phyloP scores from a whole-genome alignment of 208 protist genomes.

The Trypanosoma vivax region DNA sequence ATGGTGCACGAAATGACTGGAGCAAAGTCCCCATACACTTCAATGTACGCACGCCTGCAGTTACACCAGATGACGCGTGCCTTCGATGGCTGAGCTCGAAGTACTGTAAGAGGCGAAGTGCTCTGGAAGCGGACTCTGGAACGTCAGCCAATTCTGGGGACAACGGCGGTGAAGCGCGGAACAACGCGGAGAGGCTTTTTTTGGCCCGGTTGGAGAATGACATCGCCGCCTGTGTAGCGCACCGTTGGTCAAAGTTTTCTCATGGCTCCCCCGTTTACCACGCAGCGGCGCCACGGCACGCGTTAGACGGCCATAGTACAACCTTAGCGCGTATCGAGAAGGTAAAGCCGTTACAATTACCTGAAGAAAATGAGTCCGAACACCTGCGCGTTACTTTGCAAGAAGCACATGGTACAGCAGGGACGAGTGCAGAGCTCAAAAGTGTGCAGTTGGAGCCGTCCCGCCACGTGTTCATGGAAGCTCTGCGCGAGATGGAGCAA shows the following conservation, averaged over 20 bases:
- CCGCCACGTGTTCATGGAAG: conserved; percentile 9
- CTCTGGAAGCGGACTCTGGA: background rate
- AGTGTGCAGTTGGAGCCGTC: conserved; percentile 6
- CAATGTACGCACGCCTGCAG: conserved; percentile 9
- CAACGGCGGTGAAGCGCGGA: background rate
- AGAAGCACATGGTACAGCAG: background rate
- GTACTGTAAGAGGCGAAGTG: background rate
- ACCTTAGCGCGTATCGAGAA: conserved; percentile 1
- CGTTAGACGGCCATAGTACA: background rate
- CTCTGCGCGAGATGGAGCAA: background rate
- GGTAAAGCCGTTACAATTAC: background rate
- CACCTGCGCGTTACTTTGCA: background rate
- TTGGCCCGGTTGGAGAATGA: conserved; percentile 33
- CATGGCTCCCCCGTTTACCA: conserved; percentile 31
- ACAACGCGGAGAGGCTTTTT: background rate
- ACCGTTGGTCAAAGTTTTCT: conserved; percentile 40
- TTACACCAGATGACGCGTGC: conserved; percentile 22
- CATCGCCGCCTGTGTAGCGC: conserved; percentile 29
- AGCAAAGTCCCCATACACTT: background rate
- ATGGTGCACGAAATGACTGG: background rate
- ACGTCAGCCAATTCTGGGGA: background rate
- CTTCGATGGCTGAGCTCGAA: conserved; percentile 26
- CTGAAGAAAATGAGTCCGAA: background rate
- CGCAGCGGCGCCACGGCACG: background rate
- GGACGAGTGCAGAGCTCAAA: background rate